Evolutionary conservation across 1,284 basidiomycete species (phyloP).

Genomic region (Wallemia mellicola): DNA sequence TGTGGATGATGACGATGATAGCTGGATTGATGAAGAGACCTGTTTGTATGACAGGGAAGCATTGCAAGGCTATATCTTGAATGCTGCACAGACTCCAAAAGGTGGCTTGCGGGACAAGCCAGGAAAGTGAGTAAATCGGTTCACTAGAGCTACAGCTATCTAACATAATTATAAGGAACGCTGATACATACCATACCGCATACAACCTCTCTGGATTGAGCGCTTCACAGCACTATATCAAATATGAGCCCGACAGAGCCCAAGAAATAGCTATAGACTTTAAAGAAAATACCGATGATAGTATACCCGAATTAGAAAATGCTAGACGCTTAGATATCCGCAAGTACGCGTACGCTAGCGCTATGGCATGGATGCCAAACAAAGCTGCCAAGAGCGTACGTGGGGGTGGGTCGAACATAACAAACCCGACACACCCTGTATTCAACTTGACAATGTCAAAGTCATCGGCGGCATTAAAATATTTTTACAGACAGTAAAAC

Average conservation of each 20-base stretch:
- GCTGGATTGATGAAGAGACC: background rate
- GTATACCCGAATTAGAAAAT: constrained; percentile 10
- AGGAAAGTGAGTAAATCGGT: constrained; percentile 32
- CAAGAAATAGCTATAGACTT: constrained; percentile 11
- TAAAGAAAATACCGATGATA: constrained; percentile 7
- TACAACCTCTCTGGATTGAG: constrained; percentile 75
- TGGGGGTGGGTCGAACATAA: constrained; percentile 32
- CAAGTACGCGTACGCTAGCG: constrained; percentile 25
- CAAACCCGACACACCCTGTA: constrained; percentile 73
- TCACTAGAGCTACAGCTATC: background rate
- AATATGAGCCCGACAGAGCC: constrained; percentile 21
- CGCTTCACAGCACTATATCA: constrained; percentile 45
- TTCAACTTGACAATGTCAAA: constrained; percentile 54
- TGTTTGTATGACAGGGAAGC: constrained; percentile 20
- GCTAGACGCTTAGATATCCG: constrained; percentile 19
- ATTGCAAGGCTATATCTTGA: constrained; percentile 61
- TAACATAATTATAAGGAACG: constrained; percentile 19
- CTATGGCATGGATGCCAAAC: constrained; percentile 46
- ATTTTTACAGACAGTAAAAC: constrained; percentile 37
- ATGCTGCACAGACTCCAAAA: constrained; percentile 49
- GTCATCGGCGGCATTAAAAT: constrained; percentile 33
- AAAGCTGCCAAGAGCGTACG: constrained; percentile 27
- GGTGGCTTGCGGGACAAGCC: constrained; percentile 87
- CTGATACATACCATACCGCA: constrained; percentile 71
- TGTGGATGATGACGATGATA: constrained; percentile 8